These are phyloP conservation scores for Fusarium camptoceras DNA, from an alignment of 2,329 filamentous ascomycete species.

Conservation along the genomic window DNA sequence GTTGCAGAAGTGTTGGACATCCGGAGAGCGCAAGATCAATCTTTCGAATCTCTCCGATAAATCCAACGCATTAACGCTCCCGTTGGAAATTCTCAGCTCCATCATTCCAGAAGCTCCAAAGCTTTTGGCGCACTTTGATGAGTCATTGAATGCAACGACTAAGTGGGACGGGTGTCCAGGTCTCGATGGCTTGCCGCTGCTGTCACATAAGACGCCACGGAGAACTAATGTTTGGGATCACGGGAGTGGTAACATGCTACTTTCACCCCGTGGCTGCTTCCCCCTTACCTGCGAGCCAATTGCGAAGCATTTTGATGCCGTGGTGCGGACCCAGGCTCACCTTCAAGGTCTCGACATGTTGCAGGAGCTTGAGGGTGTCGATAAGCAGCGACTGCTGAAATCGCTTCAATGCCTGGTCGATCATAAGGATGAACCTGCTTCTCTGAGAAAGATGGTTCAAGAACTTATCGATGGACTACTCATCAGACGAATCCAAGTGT, in stretches of 20 bases:
- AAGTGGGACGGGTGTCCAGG: not conserved
- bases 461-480: not conserved
- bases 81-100: not conserved
- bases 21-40: not conserved
- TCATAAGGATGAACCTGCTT: not conserved
- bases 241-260: slow-evolving; percentile 6
- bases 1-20: slow-evolving; percentile 32
- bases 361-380: slow-evolving; percentile 25
- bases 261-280: slow-evolving; percentile 28
- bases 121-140: not conserved
- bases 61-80: not conserved
- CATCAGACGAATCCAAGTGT: not conserved
- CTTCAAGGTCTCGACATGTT: slow-evolving; percentile 25
- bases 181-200: too few relatives aligned
- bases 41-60: not conserved
- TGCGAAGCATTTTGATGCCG: slow-evolving; percentile 23
- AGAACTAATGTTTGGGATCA: slow-evolving; percentile 28
- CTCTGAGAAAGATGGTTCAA: not conserved
- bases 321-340: slow-evolving; percentile 27
- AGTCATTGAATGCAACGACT: not conserved
- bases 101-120: not conserved
- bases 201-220: not conserved
- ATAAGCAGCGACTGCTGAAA: slow-evolving; percentile 21
- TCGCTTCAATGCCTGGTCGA: slow-evolving; percentile 5
- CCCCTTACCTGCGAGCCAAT: slow-evolving; percentile 25